Evolutionary conservation across 108 stramenopile genomes (phyloP), one percentile per base, ranked within the genome.

Genomic region (Stephanodiscus triporus): DNA sequence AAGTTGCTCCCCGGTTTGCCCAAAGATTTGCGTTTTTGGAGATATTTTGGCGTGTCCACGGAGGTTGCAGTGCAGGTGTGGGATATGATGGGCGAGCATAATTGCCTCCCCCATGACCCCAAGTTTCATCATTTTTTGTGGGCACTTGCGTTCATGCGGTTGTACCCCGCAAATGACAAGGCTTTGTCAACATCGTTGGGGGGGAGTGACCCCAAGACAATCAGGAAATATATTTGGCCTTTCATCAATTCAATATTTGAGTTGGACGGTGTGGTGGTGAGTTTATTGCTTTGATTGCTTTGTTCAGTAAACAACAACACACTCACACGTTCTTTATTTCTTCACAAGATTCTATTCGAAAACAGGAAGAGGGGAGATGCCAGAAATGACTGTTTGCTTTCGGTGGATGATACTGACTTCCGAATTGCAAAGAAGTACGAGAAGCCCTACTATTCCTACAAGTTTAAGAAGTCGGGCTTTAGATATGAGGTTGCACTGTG

Each of bases 401-500:
- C 30, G 0, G 40, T 64, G 23, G 63, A 64, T 55, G 72, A 63
- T 11, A 65, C 54, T 10, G 72, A 73, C 48, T 64, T 73, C 36
- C 40, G 32, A 45, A 53, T 38, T 56, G 55, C 71, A 42, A 47
- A 34, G 38, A 59, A 43, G 5, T 57, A 29, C 30, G 5, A 16
- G 16, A 70, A 57, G 32, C 13, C 14, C 48, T 68, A 30, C n/a
- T 73, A 51, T 48, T 59, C 8, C 2, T 32, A 68, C 62, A 77
- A 83, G 32, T 83, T 78, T 29, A 47, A 73, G 24, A 50, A 62
- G 14, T 23, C 56, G 13, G 72, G 76, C 26, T 36, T 73, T 4
- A 54, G 77, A 6, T 78, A 74, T 59, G 72, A 83, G 32, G 76
- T 78, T 42, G 82, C 38, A 2, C 20, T 68, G 3, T 54, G 27